Base-by-base conservation (phyloP, 2,329 filamentous ascomycete species). In the Colletotrichum chlorophyti region DNA sequence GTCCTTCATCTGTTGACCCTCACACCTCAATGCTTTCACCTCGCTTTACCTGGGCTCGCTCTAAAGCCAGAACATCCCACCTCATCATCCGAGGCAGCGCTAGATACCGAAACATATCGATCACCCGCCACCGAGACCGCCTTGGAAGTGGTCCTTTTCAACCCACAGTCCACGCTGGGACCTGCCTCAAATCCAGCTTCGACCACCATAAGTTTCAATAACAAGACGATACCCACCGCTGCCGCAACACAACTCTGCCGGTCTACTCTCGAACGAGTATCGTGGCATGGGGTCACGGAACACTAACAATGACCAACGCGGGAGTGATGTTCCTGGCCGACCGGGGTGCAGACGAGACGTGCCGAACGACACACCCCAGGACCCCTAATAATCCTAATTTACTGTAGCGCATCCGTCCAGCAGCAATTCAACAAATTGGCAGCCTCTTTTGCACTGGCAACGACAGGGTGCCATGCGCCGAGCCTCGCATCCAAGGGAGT, bases 321-420 rank as follows among this genome's bases (percentile, higher is more conserved):
- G 55, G 55, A 59, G 51, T 59, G 55, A 59, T 59, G 43, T 37
- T 40, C 55, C 37, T 59, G 43, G 55, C 43, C 43, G 31, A 55
- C 51, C 43, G 43, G 55, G 51, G 55, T 59, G 51, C 51, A 27
- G 31, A 49, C 37, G 12, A 55, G 51, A 59, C 51, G 51, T 50
- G 49, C 51, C 43, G 55, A n/a, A 45, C 42, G 29, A 48, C 42
- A 43, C 43, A 43, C 43, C 55, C 51, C 51, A 59, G 51, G 55
- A 55, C 55, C 55, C 55, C 45, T 59, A 55, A 49, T 43, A 54
- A 55, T 59, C 42, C 37, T 53, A 47, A 53, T 53, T n/a, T 31
- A 53, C 27, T 27, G 27, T 32, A 31, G 29, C 14, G 23, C 15
- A 29, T 32, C n/a, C n/a, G n/a, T n/a, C n/a, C n/a, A n/a, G n/a